Conservation (phyloP, 2,329 filamentous ascomycete genomes). For the Mycosphaerella sp. region DNA sequence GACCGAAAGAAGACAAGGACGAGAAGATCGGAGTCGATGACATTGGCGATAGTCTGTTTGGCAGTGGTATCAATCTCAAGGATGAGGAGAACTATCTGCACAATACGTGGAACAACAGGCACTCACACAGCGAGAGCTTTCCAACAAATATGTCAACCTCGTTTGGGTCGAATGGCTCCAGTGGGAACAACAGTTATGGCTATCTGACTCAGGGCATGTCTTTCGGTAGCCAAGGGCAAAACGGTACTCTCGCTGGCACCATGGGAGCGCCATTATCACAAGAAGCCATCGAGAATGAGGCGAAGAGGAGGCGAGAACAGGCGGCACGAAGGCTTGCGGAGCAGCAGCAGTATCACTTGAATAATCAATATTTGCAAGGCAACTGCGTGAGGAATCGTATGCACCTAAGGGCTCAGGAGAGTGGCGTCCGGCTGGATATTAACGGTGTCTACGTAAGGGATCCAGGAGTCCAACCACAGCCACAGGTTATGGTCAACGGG, state of each 20-base stretch:
- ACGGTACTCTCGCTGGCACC: slow-evolving; percentile 41
- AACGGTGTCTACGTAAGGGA: slow-evolving; percentile 45
- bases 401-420: slow-evolving; percentile 53
- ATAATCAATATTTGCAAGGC: slow-evolving; percentile 65
- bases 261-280: slow-evolving; percentile 51
- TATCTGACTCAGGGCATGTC: slow-evolving; percentile 38
- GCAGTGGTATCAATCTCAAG: slow-evolving; percentile 78
- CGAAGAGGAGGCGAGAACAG: slow-evolving; percentile 59
- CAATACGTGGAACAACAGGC: slow-evolving; percentile 53
- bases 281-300: slow-evolving; percentile 58
- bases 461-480: slow-evolving; percentile 19
- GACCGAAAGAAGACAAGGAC: slow-evolving; percentile 53
- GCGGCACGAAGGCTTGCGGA: slow-evolving; percentile 57
- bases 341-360: slow-evolving; percentile 61
- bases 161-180: slow-evolving; percentile 39
- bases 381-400: slow-evolving; percentile 50
- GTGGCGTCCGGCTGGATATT: slow-evolving; percentile 54
- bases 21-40: slow-evolving; percentile 60
- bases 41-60: slow-evolving; percentile 73
- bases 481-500: slow-evolving; percentile 27
- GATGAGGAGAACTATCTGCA: slow-evolving; percentile 81
- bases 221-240: slow-evolving; percentile 36
- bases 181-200: slow-evolving; percentile 43
- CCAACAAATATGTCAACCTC: slow-evolving; percentile 38
- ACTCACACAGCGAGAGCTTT: slow-evolving; percentile 31